Evolutionary conservation across 2,329 filamentous ascomycete genomes (phyloP), one percentile per base, ranked within the genome.

Genomic region (Sporothrix protearum): DNA sequence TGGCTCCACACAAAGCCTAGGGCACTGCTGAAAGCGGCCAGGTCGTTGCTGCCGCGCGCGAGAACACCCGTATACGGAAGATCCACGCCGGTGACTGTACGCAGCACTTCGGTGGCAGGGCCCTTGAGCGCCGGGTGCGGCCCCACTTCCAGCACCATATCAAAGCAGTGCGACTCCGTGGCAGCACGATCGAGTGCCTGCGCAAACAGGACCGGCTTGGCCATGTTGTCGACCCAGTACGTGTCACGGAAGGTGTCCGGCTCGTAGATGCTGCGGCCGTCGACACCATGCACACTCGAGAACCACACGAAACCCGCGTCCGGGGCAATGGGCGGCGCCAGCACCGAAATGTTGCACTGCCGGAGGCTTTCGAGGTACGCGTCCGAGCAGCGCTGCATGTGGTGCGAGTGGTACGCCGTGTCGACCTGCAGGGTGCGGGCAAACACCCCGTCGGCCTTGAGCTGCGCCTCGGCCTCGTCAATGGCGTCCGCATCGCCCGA

Each of bases 401-500:
- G 84, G 0, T 79, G 79, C 0, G 84, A 86, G 76, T 86, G 84
- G 68, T 86, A 86, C 0, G 84, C 84, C 0, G 79, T 83, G 59
- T 85, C 82, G 0, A 86, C 80, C 1, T 75, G 74, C 7, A 86
- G 76, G 0, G 78, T 12, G 1, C 81, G 76, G 0, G 79, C 78
- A 66, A 83, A 82, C 66, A 75, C 80, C 1, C 76, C 71, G 16
- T 74, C 70, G 12, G 59, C 69, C 1, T 64, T 69, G 5, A 81
- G 73, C 7, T 76, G 45, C 0, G 74, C 63, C 10, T 73, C 68
- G 3, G 78, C 74, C 25, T 76, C 72, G 0, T 77, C 16, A 8
- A 82, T 75, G 0, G 76, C 74, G 12, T 79, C 77, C 1, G 74
- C 33, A 57, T 81, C 78, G 5, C 81, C 81, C 1, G 81, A 81